phyloP scores from a whole-genome alignment of 2,329 filamentous ascomycete genomes.

The Mollisia scopiformis region DNA sequence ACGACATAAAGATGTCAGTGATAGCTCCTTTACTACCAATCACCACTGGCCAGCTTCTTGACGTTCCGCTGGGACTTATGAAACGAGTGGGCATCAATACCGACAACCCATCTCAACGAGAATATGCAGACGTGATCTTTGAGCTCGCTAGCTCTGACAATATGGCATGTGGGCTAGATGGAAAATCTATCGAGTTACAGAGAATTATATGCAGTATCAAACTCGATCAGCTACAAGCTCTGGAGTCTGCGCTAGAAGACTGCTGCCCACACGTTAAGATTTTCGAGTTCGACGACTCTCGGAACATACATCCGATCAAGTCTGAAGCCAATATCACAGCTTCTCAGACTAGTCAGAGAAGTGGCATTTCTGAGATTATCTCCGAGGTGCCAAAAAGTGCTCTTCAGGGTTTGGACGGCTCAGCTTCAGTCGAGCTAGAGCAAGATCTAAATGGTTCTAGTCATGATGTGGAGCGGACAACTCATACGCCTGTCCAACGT shows the following conservation, averaged over 20 bases:
- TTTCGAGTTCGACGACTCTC: background rate
- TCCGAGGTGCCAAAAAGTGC: background rate
- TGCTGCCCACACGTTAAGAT: background rate
- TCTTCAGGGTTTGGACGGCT: background rate
- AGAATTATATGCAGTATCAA: background rate
- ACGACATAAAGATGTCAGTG: background rate
- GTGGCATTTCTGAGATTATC: background rate
- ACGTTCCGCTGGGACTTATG: background rate
- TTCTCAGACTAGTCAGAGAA: conserved; percentile 1
- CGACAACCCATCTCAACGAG: background rate
- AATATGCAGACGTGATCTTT: background rate
- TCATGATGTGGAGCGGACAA: background rate
- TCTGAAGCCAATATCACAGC: background rate
- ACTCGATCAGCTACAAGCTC: background rate
- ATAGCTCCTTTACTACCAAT: background rate
- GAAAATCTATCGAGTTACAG: background rate
- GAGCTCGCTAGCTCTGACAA: background rate
- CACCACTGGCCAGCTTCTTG: background rate
- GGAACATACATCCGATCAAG: background rate
- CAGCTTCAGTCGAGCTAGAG: no score
- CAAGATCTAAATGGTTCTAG: background rate
- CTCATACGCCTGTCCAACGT: background rate
- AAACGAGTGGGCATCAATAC: background rate
- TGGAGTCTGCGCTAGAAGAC: background rate
- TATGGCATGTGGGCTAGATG: background rate